phyloP scores from a whole-genome alignment of 371 early-diverging fungal species.

The Zancudomyces culisetae region DNA sequence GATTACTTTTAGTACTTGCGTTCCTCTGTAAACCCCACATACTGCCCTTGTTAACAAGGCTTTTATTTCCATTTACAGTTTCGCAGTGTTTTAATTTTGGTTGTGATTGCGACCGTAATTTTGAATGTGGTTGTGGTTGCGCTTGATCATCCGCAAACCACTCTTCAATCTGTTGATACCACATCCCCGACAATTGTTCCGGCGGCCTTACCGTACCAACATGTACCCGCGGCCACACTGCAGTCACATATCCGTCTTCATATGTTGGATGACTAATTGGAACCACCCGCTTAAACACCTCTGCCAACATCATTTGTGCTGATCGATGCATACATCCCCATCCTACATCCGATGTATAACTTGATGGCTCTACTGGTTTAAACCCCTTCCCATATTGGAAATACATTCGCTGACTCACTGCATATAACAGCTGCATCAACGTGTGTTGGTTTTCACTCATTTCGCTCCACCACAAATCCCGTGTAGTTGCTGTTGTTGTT shows the following conservation, averaged over 20 bases:
- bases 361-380: constrained; percentile 21
- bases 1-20: background rate
- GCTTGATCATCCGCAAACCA: constrained; percentile 23
- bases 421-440: constrained; percentile 22
- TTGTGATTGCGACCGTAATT: too few species aligned
- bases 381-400: constrained; percentile 23
- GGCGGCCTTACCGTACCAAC: background rate
- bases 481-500: constrained; percentile 10
- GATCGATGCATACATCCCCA: constrained; percentile 29
- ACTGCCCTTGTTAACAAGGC: too few species aligned
- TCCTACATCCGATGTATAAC: constrained; percentile 25
- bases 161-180: constrained; percentile 17
- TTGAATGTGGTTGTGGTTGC: too few species aligned
- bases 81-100: too few species aligned
- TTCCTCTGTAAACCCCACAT: too few species aligned
- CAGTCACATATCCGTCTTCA: background rate
- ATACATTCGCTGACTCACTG: constrained; percentile 23
- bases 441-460: constrained; percentile 23
- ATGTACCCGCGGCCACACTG: background rate
- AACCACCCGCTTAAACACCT: constrained; percentile 20
- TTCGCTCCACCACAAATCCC: constrained; percentile 5
- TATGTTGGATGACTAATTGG: constrained; percentile 8
- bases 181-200: constrained; percentile 7
- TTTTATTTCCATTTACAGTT: too few species aligned
- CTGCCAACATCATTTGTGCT: constrained; percentile 25